Conservation (phyloP, 345 rosid genomes). For the Alliaria petiolata region DNA sequence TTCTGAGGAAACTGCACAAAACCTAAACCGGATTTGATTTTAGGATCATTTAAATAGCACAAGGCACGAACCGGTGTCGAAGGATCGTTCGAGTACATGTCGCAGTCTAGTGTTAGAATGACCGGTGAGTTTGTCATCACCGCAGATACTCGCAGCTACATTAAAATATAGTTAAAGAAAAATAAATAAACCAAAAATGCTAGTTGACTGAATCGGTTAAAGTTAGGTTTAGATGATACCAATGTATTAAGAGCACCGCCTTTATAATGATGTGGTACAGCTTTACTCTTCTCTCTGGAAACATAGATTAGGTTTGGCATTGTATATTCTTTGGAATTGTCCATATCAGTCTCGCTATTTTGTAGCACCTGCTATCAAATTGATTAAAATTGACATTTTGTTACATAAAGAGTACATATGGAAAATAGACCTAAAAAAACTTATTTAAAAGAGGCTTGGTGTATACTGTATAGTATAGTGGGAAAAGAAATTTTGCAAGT, state of each 20-base stretch:
- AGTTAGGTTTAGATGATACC: constrained; percentile 29
- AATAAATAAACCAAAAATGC: no score
- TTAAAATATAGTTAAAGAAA: background rate
- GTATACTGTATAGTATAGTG: no score
- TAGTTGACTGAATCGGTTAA: background rate
- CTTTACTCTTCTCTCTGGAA: constrained; percentile 56
- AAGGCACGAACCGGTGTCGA: constrained; percentile 41
- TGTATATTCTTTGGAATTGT: constrained; percentile 19
- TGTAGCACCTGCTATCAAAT: constrained; percentile 39
- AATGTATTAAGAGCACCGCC: constrained; percentile 82
- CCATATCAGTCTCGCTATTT: constrained; percentile 41
- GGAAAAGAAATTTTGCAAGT: background rate
- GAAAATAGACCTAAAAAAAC: background rate
- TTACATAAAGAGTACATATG: background rate
- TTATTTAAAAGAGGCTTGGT: no score
- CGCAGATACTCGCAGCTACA: constrained; percentile 71
- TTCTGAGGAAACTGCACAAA: constrained; percentile 75
- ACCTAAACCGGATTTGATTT: constrained; percentile 18
- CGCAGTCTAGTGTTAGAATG: constrained; percentile 72
- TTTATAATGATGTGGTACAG: constrained; percentile 58
- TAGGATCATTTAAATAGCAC: constrained; percentile 51
- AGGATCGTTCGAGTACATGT: constrained; percentile 76
- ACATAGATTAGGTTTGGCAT: constrained; percentile 70
- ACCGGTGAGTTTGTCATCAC: constrained; percentile 65
- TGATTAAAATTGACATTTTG: background rate